Percentiles rank a stretch among this genome's conserved stretches.
Evolutionary conservation across 2,329 filamentous ascomycete genomes (phyloP).

Genomic region (Colletotrichum liaoningense): DNA sequence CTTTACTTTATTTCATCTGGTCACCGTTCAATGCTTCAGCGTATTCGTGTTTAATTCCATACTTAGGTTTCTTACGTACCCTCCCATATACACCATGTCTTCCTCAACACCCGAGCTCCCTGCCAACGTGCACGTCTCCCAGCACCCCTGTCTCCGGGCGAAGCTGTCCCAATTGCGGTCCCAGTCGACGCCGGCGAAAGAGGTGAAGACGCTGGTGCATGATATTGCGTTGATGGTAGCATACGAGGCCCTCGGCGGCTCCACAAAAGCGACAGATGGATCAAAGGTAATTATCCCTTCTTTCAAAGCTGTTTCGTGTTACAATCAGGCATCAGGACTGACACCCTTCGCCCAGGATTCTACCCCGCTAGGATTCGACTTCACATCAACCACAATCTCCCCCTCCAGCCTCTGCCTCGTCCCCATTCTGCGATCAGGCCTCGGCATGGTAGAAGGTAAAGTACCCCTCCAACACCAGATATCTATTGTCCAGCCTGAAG

Average conservation of each 20-base stretch:
- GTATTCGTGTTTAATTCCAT: background rate
- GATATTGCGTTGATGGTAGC: constrained; percentile 88
- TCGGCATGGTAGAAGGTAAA: constrained; percentile 88
- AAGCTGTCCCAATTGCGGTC: constrained; percentile 94
- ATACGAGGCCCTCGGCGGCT: constrained; percentile 80
- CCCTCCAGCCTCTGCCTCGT: constrained; percentile 82
- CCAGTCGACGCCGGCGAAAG: constrained; percentile 73
- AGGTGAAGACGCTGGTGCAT: constrained; percentile 85
- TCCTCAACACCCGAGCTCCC: constrained; percentile 55
- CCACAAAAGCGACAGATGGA: constrained; percentile 66
- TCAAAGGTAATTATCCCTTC: constrained; percentile 66
- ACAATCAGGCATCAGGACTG: background rate
- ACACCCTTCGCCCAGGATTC: constrained; percentile 64
- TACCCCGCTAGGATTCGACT: constrained; percentile 83
- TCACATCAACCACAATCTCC: constrained; percentile 72
- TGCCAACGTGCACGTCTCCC: constrained; percentile 79
- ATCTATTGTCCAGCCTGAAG: background rate
- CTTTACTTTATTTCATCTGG: background rate
- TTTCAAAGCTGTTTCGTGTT: background rate
- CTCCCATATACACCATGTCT: constrained; percentile 42
- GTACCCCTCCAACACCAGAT: background rate
- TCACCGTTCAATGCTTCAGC: background rate
- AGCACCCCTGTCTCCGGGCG: constrained; percentile 85
- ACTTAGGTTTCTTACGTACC: background rate
- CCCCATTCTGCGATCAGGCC: constrained; percentile 90